A percentile compares a stretch with the other conserved stretches of the same genome.
phyloP scores from a whole-genome alignment of 306 rosid genomes.

The Styphnolobium japonicum region DNA sequence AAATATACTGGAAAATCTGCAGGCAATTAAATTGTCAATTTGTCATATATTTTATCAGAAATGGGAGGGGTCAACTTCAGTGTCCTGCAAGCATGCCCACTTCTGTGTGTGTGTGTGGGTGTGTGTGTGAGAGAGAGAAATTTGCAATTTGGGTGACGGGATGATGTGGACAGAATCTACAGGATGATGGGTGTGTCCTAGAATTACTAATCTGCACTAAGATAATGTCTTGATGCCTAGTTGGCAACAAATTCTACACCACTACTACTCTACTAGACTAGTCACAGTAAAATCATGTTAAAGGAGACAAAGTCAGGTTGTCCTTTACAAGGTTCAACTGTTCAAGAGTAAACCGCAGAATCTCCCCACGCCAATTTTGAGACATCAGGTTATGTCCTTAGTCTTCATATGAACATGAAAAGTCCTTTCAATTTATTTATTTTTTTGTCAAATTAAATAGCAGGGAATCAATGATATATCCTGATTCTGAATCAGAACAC shows the following conservation, averaged over 20 bases:
- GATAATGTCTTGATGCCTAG: not conserved
- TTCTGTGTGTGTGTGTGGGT: not conserved
- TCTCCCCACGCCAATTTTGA: not conserved
- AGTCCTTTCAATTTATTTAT: not conserved
- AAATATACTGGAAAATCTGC: conserved; percentile 6
- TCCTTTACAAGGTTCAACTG: conserved; percentile 5
- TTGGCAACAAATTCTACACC: conserved; percentile 1
- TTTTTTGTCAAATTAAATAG: not conserved
- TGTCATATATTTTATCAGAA: not conserved
- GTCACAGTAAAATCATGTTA: not conserved
- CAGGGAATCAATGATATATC: conserved; percentile 15
- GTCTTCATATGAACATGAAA: not conserved
- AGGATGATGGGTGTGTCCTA: not conserved
- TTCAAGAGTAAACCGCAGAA: not conserved
- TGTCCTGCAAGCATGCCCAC: not conserved
- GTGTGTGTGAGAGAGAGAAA: not conserved
- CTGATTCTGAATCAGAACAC: conserved; percentile 3
- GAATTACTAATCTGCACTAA: not conserved
- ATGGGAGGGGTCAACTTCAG: not conserved
- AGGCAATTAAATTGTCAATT: not conserved
- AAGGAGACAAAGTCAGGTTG: not conserved
- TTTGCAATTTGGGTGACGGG: not conserved
- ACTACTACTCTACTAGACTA: not conserved
- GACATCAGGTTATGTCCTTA: not conserved
- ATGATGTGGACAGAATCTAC: not conserved